A percentile compares a stretch with the other conserved stretches of the same genome.
Conservation (phyloP, 805 yeast species). For the Huiozyma naganishii region DNA sequence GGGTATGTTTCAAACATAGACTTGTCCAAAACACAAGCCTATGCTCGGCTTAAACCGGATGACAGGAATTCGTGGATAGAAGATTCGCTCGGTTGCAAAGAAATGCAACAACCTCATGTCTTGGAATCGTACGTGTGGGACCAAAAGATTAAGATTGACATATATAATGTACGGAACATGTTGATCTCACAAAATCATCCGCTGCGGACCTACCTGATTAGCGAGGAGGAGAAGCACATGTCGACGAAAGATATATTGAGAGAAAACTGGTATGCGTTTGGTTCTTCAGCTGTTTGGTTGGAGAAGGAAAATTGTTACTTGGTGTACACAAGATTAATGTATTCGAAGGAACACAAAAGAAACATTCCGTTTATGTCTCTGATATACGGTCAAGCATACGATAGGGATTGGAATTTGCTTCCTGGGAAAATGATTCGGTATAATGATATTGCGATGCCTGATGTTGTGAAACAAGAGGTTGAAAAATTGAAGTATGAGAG, state of each 20-base stretch:
- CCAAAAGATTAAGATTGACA: background rate
- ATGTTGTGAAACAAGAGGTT: background rate
- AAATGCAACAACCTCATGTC: slow-evolving; percentile 3
- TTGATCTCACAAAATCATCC: background rate
- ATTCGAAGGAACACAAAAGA: slow-evolving; percentile 11
- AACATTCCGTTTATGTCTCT: slow-evolving; percentile 26
- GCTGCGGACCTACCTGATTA: background rate
- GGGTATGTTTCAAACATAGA: slow-evolving; percentile 4
- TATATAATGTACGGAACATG: background rate
- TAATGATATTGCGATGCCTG: background rate
- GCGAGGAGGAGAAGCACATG: slow-evolving; percentile 5
- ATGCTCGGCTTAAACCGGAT: background rate
- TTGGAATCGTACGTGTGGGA: slow-evolving; percentile 3
- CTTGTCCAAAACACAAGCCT: background rate
- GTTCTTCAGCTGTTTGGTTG: slow-evolving; percentile 27
- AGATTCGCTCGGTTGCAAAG: slow-evolving; percentile 4
- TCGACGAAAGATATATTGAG: slow-evolving; percentile 4
- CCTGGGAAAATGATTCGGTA: slow-evolving; percentile 16
- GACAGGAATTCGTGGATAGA: background rate
- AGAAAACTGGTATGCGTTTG: slow-evolving; percentile 26
- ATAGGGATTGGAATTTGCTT: slow-evolving; percentile 34
- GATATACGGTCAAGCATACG: slow-evolving; percentile 34
- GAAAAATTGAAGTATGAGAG: background rate
- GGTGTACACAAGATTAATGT: slow-evolving; percentile 35
- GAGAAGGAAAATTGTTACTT: slow-evolving; percentile 38